Evolutionary conservation across 306 rosid species (phyloP), one percentile per base, ranked within the genome.

Genomic region (Glycyrrhiza uralensis): DNA sequence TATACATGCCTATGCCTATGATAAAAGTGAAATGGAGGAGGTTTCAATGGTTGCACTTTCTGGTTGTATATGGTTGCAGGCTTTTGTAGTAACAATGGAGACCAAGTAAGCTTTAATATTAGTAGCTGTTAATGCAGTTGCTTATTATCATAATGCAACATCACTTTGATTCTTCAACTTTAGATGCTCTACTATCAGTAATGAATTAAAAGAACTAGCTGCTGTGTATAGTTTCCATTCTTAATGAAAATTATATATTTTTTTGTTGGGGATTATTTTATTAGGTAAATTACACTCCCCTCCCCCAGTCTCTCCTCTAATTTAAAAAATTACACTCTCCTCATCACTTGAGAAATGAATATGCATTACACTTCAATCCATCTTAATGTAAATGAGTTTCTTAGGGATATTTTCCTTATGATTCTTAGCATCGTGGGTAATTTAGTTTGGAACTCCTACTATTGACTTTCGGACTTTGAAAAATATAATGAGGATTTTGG

Each of bases 11-110:
- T 91, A 88, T 72, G 97, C 99, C 36, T 85, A 83, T 44, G 99
- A 94, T 78, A 94, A 84, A 82, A 86, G 96, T 76, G 99, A 94
- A 81, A 84, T 84, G 96, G 99, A 89, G 74, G 96, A 91, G 85
- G 55, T 91, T 69, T 86, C 99, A 2, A 85, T 94, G 96, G 97
- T 94, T 49, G 99, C 99, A 0, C 96, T 94, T 55, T 94, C 99
- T 5, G 93, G 99, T 54, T 94, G 99, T 76, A 87, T 91, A 68
- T 94, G 99, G 99, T 81, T 94, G 90, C 99, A 94, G 80, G 99
- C 96, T 79, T 88, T 91, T 82, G 97, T 94, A 10, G 86, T 94
- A 80, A 59, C 86, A 60, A 78, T 91, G 83, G 99, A 94, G 80
- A 94, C 99, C 78, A 94, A 88, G 99, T 94, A 89, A 85, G 99